These are phyloP conservation scores for Canavalia gladiata DNA, from an alignment of 306 rosid species.

Conservation along the genomic window DNA sequence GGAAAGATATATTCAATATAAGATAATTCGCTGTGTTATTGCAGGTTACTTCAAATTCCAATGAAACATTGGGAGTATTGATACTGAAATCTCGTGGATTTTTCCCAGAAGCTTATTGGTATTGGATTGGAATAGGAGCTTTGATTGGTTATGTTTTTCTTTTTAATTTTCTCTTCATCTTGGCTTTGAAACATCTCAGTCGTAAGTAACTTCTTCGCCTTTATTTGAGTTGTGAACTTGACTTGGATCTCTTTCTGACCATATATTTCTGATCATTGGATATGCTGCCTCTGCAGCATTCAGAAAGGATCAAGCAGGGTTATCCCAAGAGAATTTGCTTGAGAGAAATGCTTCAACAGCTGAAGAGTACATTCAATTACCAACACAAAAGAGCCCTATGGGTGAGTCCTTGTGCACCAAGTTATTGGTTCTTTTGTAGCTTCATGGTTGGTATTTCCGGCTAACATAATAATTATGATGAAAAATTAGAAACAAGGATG, in stretches of 20 bases:
- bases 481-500: constrained; percentile 47
- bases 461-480: constrained; percentile 41
- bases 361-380: constrained; percentile 44
- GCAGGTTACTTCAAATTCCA: constrained; percentile 63
- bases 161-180: constrained; percentile 60
- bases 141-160: constrained; percentile 65
- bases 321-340: constrained; percentile 66
- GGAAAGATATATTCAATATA: background rate
- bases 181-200: constrained; percentile 66
- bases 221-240: background rate
- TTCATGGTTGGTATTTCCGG: background rate
- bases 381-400: constrained; percentile 3
- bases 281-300: constrained; percentile 52
- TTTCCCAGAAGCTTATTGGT: constrained; percentile 74
- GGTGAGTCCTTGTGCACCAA: constrained; percentile 46
- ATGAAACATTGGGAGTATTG: constrained; percentile 65
- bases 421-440: constrained; percentile 3
- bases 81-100: constrained; percentile 71
- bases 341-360: constrained; percentile 63
- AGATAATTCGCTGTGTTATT: constrained; percentile 8
- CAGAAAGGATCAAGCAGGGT: constrained; percentile 59
- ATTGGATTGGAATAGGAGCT: constrained; percentile 81
- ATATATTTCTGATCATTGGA: constrained; percentile 9
- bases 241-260: background rate
- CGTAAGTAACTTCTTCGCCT: constrained; percentile 56